A percentile compares a stretch with the other conserved stretches of the same genome.
Evolutionary conservation across 2,329 filamentous ascomycete species (phyloP).

Genomic region (Cercospora janseana): DNA sequence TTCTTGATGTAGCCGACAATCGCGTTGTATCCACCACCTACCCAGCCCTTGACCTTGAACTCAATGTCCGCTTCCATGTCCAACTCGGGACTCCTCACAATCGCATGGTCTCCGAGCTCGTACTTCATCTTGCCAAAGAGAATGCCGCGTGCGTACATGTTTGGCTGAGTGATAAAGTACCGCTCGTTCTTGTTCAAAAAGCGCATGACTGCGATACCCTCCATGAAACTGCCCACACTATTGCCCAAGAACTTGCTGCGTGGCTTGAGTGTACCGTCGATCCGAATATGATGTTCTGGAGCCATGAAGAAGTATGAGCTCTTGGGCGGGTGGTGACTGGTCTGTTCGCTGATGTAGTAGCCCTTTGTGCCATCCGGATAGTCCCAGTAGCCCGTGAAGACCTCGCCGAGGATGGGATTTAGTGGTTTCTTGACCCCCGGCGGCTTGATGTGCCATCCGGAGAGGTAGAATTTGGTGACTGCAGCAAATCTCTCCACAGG

Average conservation of each 20-base stretch:
- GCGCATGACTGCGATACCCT: slow-evolving; percentile 84
- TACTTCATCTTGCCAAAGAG: slow-evolving; percentile 99
- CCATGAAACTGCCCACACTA: slow-evolving; percentile 97
- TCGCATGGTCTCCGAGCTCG: slow-evolving; percentile 93
- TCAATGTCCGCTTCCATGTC: slow-evolving; percentile 87
- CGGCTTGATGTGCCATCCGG: slow-evolving; percentile 98
- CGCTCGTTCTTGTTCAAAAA: slow-evolving; percentile 82
- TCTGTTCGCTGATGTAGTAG: slow-evolving; percentile 97
- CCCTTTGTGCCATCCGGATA: slow-evolving; percentile 72
- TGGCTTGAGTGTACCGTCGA: slow-evolving; percentile 93
- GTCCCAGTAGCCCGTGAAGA: slow-evolving; percentile 94
- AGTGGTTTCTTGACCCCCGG: slow-evolving; percentile 97
- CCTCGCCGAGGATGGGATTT: slow-evolving; percentile 93
- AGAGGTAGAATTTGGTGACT: slow-evolving; percentile 96
- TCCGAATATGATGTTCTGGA: slow-evolving; percentile 86
- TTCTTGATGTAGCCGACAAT: slow-evolving; percentile 90
- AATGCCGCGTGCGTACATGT: slow-evolving; percentile 98
- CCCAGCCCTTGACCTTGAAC: slow-evolving; percentile 98
- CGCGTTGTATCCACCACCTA: slow-evolving; percentile 92
- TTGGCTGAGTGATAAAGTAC: slow-evolving; percentile 94
- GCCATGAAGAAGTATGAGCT: slow-evolving; percentile 99
- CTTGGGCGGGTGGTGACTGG: slow-evolving; percentile 96
- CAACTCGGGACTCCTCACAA: slow-evolving; percentile 84
- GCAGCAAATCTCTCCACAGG: slow-evolving; percentile 86
- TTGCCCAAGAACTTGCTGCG: slow-evolving; percentile 94